Percentiles rank a stretch among this genome's conserved stretches.
These are phyloP conservation scores for Russula compacta DNA, from an alignment of 768 basidiomycete species.

Conservation along the genomic window DNA sequence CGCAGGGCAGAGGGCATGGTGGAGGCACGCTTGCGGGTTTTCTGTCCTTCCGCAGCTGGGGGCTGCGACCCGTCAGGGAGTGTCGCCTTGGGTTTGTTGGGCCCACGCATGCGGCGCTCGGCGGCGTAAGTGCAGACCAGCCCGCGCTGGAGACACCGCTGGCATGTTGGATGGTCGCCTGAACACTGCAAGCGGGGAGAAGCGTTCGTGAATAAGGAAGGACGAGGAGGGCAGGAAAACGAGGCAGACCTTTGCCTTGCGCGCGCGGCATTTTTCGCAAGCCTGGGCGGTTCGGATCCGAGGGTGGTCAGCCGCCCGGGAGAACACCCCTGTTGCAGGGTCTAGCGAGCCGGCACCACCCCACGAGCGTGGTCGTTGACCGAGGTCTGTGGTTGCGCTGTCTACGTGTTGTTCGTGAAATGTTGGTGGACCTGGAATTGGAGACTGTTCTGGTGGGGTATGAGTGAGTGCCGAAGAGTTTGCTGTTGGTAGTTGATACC, in stretches of 20 bases:
- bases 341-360: conserved; percentile 47
- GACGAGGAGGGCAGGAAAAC: neutral
- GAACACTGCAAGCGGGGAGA: conserved; percentile 41
- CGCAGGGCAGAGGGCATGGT: conserved; percentile 13
- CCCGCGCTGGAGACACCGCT: conserved; percentile 51
- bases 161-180: conserved; percentile 61
- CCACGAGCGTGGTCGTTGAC: neutral
- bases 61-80: neutral
- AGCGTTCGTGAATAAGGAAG: neutral
- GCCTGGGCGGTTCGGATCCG: conserved; percentile 64
- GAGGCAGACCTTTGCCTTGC: conserved; percentile 61
- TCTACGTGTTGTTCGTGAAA: neutral
- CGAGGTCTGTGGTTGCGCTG: neutral
- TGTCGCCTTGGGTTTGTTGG: conserved; percentile 43
- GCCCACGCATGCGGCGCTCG: conserved; percentile 54
- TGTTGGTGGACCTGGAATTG: neutral
- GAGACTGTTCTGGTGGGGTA: neutral
- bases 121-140: conserved; percentile 58
- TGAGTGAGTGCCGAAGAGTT: neutral
- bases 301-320: conserved; percentile 53
- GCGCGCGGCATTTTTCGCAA: conserved; percentile 62
- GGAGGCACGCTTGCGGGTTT: conserved; percentile 7
- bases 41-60: neutral
- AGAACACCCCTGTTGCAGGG: conserved; percentile 56
- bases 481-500: neutral